Evolutionary conservation across 164 flowering plant species (phyloP).

Genomic region (Stephania yunnanensis): DNA sequence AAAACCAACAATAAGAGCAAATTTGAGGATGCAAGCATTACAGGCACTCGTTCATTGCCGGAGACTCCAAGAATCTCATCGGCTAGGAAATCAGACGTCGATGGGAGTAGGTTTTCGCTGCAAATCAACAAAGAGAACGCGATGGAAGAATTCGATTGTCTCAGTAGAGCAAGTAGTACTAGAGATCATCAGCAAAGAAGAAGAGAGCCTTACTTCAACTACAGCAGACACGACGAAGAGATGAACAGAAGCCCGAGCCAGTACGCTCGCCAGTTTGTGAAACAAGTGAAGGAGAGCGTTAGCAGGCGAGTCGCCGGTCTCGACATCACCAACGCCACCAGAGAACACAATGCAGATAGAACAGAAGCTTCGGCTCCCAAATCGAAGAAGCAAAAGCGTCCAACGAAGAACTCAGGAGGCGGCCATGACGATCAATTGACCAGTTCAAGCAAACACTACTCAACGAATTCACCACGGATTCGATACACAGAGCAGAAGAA

Average conservation of each 20-base stretch:
- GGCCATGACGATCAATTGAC: too few relatives aligned
- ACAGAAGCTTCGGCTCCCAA: slow-evolving; percentile 17
- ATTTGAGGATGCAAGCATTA: neutral
- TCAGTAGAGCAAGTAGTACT: neutral
- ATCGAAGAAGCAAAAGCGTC: slow-evolving; percentile 13
- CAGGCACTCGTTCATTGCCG: slow-evolving; percentile 52
- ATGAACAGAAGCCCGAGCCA: slow-evolving; percentile 44
- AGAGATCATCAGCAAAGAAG: slow-evolving; percentile 10
- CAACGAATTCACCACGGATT: slow-evolving; percentile 37
- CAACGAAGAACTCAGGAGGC: slow-evolving; percentile 10
- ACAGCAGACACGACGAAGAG: slow-evolving; percentile 11
- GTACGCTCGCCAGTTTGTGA: slow-evolving; percentile 64
- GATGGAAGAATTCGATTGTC: slow-evolving; percentile 25
- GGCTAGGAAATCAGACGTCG: slow-evolving; percentile 62
- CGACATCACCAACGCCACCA: slow-evolving; percentile 55
- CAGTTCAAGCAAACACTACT: slow-evolving; percentile 12
- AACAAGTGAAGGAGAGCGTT: slow-evolving; percentile 66
- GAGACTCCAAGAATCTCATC: slow-evolving; percentile 69
- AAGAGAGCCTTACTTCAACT: slow-evolving; percentile 16
- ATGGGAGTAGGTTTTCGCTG: slow-evolving; percentile 53
- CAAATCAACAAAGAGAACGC: slow-evolving; percentile 57
- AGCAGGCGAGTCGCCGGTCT: slow-evolving; percentile 44
- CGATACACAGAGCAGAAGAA: slow-evolving; percentile 30
- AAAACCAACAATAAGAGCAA: slow-evolving; percentile 3
- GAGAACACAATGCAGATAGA: slow-evolving; percentile 15